Base-by-base conservation (phyloP, 2,329 filamentous ascomycete genomes). In the Exophiala dermatitidis region DNA sequence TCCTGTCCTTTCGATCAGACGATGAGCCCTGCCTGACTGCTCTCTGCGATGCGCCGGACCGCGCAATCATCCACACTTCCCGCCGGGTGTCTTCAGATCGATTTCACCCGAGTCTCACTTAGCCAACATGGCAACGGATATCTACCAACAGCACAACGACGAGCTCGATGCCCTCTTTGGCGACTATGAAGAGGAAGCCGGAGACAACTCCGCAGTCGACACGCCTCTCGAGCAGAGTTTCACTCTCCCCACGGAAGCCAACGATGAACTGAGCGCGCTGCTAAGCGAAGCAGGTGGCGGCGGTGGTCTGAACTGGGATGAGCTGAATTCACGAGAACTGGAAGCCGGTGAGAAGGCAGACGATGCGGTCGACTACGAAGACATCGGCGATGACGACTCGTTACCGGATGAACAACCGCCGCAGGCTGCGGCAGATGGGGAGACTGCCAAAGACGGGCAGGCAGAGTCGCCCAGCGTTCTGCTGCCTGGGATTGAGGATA, bases 371-470 rank as follows among this genome's bases (percentile, higher is more conserved):
- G 93, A 98, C 66, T 98, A 79, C 63, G 89, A 88, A 66, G 88
- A 95, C 65, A 90, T 97, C 58, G 86, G 86, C 60, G 91, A 97
- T 67, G 90, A 94, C 66, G 90, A 96, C 59, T 77, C 95, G 5
- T 86, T 89, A 7, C 88, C 93, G 4, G 88, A 93, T 37, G 75
- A 76, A 61, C 71, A 72, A 53, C 54, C 46, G 9, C 59, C 62
- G 6, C 59, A 53, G 40, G 56, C 61, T 26, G 47, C 47, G 8
- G 50, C 51, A 36, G 53, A 26, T 26, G 28, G 12, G 5, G 5
- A 28, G 12, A 26, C 26, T 28, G 12, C 62, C 6, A 57, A 51
- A 41, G 58, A 62, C 32, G 48, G 49, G 8, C 51, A 50, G 38
- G 51, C 29, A 46, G 62, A 37, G 41, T 45, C 12, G 28, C 54